Conservation (phyloP, 345 rosid genomes). For the Luvunga scandens region DNA sequence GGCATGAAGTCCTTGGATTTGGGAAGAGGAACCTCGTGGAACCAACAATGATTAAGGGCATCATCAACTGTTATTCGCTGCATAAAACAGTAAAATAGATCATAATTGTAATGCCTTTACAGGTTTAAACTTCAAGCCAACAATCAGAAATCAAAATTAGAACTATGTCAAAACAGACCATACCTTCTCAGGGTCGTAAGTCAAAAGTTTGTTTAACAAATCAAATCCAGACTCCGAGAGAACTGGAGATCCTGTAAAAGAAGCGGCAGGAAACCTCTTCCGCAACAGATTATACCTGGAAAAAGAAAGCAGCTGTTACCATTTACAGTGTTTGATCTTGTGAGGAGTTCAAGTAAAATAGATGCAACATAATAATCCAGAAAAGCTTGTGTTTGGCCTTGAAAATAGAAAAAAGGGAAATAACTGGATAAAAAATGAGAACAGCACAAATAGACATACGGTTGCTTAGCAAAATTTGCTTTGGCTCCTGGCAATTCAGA, state of each 20-base stretch:
- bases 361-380: not conserved
- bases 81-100: constrained; percentile 19
- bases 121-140: not conserved
- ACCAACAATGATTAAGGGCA: constrained; percentile 84
- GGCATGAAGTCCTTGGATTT: constrained; percentile 77
- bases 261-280: constrained; percentile 72
- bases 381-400: not conserved
- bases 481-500: constrained; percentile 62
- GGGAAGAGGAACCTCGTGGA: constrained; percentile 71
- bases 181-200: constrained; percentile 75
- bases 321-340: not conserved
- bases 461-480: constrained; percentile 62
- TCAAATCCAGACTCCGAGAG: constrained; percentile 88
- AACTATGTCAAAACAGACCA: not conserved
- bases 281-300: constrained; percentile 70
- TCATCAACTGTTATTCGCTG: constrained; percentile 77
- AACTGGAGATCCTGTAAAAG: constrained; percentile 66
- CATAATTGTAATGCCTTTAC: not conserved
- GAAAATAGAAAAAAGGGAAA: not conserved
- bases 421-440: constrained; percentile 7
- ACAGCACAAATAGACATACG: constrained; percentile 23
- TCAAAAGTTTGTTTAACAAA: constrained; percentile 58
- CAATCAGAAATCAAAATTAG: not conserved
- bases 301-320: constrained; percentile 9
- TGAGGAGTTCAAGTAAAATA: constrained; percentile 10